phyloP scores from a whole-genome alignment of 352 stramenopile genomes.

The Phytophthora chlamydospora region DNA sequence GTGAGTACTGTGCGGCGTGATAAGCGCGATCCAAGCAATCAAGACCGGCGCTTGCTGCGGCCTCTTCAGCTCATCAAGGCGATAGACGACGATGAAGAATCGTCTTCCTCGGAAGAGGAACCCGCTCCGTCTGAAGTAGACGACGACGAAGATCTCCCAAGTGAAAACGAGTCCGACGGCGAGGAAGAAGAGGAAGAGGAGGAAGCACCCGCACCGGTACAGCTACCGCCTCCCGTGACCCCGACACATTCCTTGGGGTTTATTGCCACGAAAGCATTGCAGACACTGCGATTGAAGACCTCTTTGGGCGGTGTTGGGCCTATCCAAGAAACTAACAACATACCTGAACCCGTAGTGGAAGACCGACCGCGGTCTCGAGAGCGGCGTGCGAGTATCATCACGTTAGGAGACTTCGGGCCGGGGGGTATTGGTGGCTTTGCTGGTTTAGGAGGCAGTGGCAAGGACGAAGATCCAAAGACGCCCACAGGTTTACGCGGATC shows the following conservation, averaged over 20 bases:
- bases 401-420: slow-evolving; percentile 30
- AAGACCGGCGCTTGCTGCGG: slow-evolving; percentile 44
- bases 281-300: slow-evolving; percentile 23
- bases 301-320: slow-evolving; percentile 2
- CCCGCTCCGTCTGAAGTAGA: slow-evolving; percentile 28
- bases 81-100: slow-evolving; percentile 54
- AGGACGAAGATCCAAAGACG: slow-evolving; percentile 5
- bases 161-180: slow-evolving; percentile 18
- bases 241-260: slow-evolving; percentile 18
- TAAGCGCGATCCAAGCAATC: slow-evolving; percentile 12
- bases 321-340: slow-evolving; percentile 1
- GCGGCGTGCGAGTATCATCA: slow-evolving; percentile 37
- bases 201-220: slow-evolving; percentile 6
- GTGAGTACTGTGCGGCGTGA: slow-evolving; percentile 41
- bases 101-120: slow-evolving; percentile 34
- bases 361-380: slow-evolving; percentile 15
- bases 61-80: slow-evolving; percentile 49
- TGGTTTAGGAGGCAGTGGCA: neutral
- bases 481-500: slow-evolving; percentile 14
- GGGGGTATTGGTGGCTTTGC: slow-evolving; percentile 18
- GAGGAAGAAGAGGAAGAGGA: slow-evolving; percentile 41
- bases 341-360: neutral
- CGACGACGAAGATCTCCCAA: slow-evolving; percentile 35
- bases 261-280: slow-evolving; percentile 26
- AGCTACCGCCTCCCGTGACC: slow-evolving; percentile 10